These are phyloP conservation scores for Penicillium parvum DNA, from an alignment of 495 filamentous ascomycete species.

Conservation along the genomic window DNA sequence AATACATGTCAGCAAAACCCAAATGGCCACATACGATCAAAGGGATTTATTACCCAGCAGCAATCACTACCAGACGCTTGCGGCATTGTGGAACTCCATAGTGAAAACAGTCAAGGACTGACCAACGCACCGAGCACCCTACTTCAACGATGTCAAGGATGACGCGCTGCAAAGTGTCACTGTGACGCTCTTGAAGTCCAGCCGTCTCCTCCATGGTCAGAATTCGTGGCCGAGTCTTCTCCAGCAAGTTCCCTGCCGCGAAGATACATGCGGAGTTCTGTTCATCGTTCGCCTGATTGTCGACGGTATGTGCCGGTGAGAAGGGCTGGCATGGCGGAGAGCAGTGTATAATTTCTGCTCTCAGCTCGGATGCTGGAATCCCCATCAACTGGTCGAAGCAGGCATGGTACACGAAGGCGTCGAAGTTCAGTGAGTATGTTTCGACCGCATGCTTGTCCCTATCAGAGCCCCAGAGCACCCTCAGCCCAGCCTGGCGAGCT, in stretches of 20 bases:
- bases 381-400: constrained; percentile 29
- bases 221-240: constrained; percentile 59
- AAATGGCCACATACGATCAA: not conserved
- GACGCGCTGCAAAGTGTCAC: constrained; percentile 53
- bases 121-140: constrained; percentile 67
- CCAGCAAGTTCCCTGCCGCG: constrained; percentile 55
- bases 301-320: constrained; percentile 68
- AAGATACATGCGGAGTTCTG: constrained; percentile 68
- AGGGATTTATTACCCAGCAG: constrained; percentile 54
- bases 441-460: constrained; percentile 47
- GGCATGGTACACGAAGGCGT: constrained; percentile 25
- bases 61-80: constrained; percentile 69
- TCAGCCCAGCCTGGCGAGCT: constrained; percentile 57
- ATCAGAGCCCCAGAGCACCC: constrained; percentile 61
- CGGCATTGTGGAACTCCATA: constrained; percentile 61
- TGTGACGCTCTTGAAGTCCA: constrained; percentile 51
- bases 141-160: constrained; percentile 59
- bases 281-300: constrained; percentile 60
- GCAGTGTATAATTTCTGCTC: constrained; percentile 70
- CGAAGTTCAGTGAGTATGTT: constrained; percentile 60
- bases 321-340: constrained; percentile 84
- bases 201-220: constrained; percentile 84
- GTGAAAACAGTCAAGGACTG: constrained; percentile 46
- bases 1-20: constrained; percentile 1
- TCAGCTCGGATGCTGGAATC: constrained; percentile 21